A percentile compares a stretch with the other conserved stretches of the same genome.
Conservation (phyloP, 306 rosid species). For the Corylus avellana region DNA sequence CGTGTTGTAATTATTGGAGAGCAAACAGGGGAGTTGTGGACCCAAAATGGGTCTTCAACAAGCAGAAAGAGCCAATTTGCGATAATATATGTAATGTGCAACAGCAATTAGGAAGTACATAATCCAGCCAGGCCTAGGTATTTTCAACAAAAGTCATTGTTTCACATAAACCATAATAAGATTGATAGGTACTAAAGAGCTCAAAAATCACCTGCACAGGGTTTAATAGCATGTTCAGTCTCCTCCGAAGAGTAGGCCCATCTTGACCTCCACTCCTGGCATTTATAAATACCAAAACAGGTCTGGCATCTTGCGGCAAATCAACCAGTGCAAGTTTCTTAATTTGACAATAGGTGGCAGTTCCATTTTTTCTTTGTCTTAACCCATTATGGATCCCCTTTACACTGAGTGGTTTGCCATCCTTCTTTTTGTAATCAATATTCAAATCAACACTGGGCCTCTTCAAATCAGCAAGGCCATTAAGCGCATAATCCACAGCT, state of each 20-base stretch:
- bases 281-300: conserved; percentile 75
- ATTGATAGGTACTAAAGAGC: conserved; percentile 1
- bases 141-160: conserved; percentile 18
- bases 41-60: conserved; percentile 8
- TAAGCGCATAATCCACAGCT: conserved; percentile 43
- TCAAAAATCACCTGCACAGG: conserved; percentile 65
- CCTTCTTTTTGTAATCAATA: conserved; percentile 26
- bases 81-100: not conserved
- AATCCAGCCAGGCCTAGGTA: not conserved
- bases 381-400: conserved; percentile 30
- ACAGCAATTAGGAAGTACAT: not conserved
- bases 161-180: conserved; percentile 19
- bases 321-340: conserved; percentile 59
- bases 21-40: not conserved
- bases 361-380: conserved; percentile 34
- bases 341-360: conserved; percentile 26
- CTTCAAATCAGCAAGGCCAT: conserved; percentile 49
- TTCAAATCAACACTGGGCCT: conserved; percentile 40
- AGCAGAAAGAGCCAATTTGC: not conserved
- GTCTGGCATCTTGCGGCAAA: conserved; percentile 66
- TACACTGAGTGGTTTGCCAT: conserved; percentile 22
- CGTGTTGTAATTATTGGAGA: not conserved
- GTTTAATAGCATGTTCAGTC: conserved; percentile 70
- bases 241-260: conserved; percentile 68
- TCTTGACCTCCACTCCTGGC: conserved; percentile 73